These are phyloP conservation scores for Paraphaeosphaeria sporulosa DNA, from an alignment of 2,329 filamentous ascomycete genomes.

Conservation along the genomic window DNA sequence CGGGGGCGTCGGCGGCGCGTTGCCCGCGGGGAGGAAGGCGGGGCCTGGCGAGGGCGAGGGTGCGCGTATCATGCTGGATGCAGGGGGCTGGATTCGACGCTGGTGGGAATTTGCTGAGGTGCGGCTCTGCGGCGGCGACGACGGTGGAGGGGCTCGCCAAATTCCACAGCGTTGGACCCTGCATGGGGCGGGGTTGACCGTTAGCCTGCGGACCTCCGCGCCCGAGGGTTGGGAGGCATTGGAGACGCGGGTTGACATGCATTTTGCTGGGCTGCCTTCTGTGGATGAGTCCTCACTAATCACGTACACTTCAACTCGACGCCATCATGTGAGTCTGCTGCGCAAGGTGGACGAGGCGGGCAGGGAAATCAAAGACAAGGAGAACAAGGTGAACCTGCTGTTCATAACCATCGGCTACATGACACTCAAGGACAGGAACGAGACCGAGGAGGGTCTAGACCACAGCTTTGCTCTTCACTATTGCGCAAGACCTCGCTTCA, in stretches of 20 bases:
- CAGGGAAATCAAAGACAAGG: conserved; percentile 58
- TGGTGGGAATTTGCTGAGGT: not conserved
- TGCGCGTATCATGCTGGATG: conserved; percentile 24
- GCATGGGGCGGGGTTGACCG: not conserved
- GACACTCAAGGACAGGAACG: conserved; percentile 49
- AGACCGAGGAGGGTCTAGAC: conserved; percentile 48
- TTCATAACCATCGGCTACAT: conserved; percentile 62
- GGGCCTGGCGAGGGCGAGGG: conserved; percentile 36
- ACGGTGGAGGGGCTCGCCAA: not conserved
- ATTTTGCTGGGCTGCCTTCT: no score
- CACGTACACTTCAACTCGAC: not conserved
- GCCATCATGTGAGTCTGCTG: conserved; percentile 50
- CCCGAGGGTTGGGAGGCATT: not conserved
- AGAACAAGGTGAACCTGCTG: conserved; percentile 62
- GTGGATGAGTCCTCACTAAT: not conserved
- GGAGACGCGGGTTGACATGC: no score
- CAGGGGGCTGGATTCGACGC: not conserved
- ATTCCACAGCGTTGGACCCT: not conserved
- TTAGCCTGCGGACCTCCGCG: not conserved
- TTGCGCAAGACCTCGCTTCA: conserved; percentile 51
- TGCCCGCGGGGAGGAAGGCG: conserved; percentile 37
- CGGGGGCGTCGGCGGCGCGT: conserved; percentile 43
- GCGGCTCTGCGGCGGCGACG: not conserved
- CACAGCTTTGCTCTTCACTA: conserved; percentile 42
- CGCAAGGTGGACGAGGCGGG: conserved; percentile 54